Evolutionary conservation across 164 flowering plant genomes (phyloP).

Genomic region (Vitis labrusca): DNA sequence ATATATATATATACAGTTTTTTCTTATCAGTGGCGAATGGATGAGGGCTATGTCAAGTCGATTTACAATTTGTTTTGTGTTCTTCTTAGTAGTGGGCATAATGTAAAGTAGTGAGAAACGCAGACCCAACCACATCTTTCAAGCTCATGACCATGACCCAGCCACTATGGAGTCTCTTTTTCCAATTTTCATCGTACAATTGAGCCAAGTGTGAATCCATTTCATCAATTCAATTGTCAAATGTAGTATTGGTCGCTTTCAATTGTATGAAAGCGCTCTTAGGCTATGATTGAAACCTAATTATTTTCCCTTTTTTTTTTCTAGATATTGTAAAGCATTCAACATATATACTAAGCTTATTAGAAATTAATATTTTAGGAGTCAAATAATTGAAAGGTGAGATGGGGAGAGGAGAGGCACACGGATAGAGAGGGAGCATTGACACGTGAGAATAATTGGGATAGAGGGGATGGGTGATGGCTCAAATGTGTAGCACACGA

Average conservation of each 20-base stretch:
- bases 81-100: conserved; percentile 5
- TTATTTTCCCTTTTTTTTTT: no score
- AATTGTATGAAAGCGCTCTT: not conserved
- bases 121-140: not conserved
- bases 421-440: no score
- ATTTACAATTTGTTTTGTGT: conserved; percentile 13
- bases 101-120: conserved; percentile 7
- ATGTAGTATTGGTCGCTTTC: not conserved
- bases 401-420: no score
- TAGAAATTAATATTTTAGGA: no score
- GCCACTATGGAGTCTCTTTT: not conserved
- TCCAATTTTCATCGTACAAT: not conserved
- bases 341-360: no score
- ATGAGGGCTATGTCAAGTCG: conserved; percentile 1
- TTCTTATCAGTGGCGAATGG: not conserved
- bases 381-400: no score
- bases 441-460: conserved; percentile 8
- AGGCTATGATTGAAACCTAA: no score
- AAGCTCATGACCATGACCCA: not conserved
- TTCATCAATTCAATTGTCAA: not conserved
- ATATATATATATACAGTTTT: not conserved
- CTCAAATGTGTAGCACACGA: conserved; percentile 12
- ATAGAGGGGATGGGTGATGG: not conserved
- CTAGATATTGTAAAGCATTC: no score
- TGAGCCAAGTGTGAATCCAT: not conserved